phyloP scores from a whole-genome alignment of 1,139 yeast species.

The Candida sp. region DNA sequence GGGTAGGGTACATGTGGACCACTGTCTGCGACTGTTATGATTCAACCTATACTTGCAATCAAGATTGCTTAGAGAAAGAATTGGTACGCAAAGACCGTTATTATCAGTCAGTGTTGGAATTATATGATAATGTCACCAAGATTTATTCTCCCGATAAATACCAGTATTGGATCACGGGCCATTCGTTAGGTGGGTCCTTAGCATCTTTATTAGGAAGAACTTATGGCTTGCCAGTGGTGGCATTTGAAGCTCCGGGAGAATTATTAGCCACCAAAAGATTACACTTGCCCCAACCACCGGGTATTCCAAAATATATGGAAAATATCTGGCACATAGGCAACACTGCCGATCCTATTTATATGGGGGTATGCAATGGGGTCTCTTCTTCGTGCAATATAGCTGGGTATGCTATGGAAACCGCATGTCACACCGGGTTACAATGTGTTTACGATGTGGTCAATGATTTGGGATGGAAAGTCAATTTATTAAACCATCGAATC shows the following conservation, averaged over 20 bases:
- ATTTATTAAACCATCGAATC: conserved; percentile 82
- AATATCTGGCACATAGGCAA: conserved; percentile 95
- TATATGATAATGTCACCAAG: conserved; percentile 67
- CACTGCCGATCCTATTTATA: conserved; percentile 94
- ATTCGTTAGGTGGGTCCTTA: conserved; percentile 90
- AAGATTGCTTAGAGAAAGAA: conserved; percentile 79
- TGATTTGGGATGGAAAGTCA: conserved; percentile 94
- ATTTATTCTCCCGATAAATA: conserved; percentile 62
- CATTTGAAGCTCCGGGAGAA: conserved; percentile 95
- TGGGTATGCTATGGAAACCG: conserved; percentile 97
- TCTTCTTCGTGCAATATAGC: conserved; percentile 86
- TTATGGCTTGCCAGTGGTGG: conserved; percentile 83
- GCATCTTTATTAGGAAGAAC: conserved; percentile 84
- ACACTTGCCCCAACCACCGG: conserved; percentile 93
- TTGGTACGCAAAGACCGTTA: conserved; percentile 73
- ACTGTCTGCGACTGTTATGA: conserved; percentile 95
- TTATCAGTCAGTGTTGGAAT: conserved; percentile 75
- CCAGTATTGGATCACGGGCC: conserved; percentile 91
- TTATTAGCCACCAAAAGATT: conserved; percentile 75
- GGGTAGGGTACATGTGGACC: conserved; percentile 88
- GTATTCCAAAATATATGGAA: conserved; percentile 73
- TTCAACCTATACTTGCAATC: conserved; percentile 84
- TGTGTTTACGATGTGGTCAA: conserved; percentile 89
- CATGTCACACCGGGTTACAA: conserved; percentile 87
- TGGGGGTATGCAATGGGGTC: conserved; percentile 98